A percentile compares a stretch with the other conserved stretches of the same genome.
Conservation (phyloP, 768 basidiomycete genomes). For the Lactifluus volemus region DNA sequence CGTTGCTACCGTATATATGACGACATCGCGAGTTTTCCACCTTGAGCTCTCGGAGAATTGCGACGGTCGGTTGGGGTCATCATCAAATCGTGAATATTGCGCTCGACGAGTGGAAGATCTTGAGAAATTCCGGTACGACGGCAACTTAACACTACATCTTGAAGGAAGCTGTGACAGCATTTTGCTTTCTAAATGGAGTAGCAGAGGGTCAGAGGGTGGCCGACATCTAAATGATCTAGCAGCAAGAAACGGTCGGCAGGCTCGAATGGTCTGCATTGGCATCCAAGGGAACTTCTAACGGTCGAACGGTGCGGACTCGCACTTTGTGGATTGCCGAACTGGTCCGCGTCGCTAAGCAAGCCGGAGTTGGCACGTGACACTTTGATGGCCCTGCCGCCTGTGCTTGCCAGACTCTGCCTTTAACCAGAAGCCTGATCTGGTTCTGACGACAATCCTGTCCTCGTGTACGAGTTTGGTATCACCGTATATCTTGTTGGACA, state of each 20-base stretch:
- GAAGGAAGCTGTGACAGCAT: not conserved
- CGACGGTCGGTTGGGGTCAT: not conserved
- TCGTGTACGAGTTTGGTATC: too few species aligned
- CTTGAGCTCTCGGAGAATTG: not conserved
- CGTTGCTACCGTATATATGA: slow-evolving; percentile 16
- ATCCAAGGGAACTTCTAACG: too few species aligned
- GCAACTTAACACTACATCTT: not conserved
- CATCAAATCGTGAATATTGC: slow-evolving; percentile 15
- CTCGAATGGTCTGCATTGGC: not conserved
- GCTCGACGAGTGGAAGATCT: not conserved
- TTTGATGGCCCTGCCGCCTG: too few species aligned
- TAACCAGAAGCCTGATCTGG: too few species aligned
- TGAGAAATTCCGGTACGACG: not conserved
- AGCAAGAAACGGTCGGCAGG: not conserved
- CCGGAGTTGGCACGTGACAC: too few species aligned
- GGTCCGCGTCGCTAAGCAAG: too few species aligned
- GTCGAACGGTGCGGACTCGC: too few species aligned
- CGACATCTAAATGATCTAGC: not conserved
- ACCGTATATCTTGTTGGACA: too few species aligned
- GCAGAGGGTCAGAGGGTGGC: not conserved
- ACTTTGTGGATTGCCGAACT: too few species aligned
- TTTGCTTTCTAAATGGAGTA: not conserved
- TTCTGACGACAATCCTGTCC: too few species aligned
- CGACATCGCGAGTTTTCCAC: slow-evolving; percentile 7
- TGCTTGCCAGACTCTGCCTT: too few species aligned